Base-by-base conservation (phyloP, 805 yeast genomes). In the Crinitomyces ghanaensis region DNA sequence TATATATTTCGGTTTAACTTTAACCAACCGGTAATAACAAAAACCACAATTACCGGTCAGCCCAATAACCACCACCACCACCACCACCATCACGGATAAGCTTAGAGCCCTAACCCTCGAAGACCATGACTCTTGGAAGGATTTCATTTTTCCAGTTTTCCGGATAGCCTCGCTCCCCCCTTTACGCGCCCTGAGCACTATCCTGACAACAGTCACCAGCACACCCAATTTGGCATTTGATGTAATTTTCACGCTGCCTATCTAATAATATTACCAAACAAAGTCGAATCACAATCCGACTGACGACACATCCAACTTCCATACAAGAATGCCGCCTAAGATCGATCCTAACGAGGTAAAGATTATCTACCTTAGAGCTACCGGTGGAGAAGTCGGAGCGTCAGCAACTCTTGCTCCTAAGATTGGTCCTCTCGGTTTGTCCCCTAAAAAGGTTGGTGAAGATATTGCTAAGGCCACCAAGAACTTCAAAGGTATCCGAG, bases 401-500 rank as follows among this genome's bases (percentile, higher is more conserved):
- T 85, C 97, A 48, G 82, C 98, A 53, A 95, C 98, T 53, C 81
- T 91, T 62, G 98, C 98, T 57, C 98, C 98, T 66, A 91, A 91
- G 88, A 91, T 91, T 64, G 98, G 98, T 83, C 98, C 98, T 57
- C 83, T 91, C 65, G 98, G 98, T 85, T 75, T 91, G 59, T 85
- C 96, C 47, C 96, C 98, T 74, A 91, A 88, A 93, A 88, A 91
- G 80, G 95, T 91, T 63, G 98, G 98, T 86, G 98, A 91, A 72
- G 98, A 91, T 66, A 91, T 91, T 60, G 98, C 98, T 66, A 91
- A 91, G 80, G 98, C 98, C 66, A 88, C 98, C 73, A 80, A 82
- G 73, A 76, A 79, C 64, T 88, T 77, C 93, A 91, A 91, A 74
- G 98, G 98, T 77, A 88, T 91, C 62, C 83, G 88, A 70, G 97